Conservation (phyloP, 2,329 filamentous ascomycete species). For the Calonectria crousiana region DNA sequence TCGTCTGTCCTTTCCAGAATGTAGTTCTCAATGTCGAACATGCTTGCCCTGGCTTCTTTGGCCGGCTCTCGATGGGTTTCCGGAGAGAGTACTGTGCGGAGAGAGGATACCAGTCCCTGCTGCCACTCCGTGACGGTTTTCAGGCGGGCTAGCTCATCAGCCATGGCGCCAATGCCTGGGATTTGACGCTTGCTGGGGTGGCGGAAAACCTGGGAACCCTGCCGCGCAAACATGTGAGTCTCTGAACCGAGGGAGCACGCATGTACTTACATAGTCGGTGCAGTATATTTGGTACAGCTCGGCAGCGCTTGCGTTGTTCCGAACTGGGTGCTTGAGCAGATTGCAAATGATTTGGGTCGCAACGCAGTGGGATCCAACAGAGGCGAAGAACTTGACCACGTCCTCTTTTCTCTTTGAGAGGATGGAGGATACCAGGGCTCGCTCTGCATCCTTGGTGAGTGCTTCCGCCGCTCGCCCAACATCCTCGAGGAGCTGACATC, state of each 20-base stretch:
- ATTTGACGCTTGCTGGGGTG: conserved; percentile 5
- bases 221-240: no score
- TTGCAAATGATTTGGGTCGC: conserved; percentile 9
- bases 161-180: conserved; percentile 1
- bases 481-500: background rate
- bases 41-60: background rate
- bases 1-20: background rate
- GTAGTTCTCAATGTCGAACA: background rate
- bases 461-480: background rate
- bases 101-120: background rate
- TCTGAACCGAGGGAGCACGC: no score
- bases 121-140: background rate
- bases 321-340: background rate
- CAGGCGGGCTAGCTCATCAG: background rate
- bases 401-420: background rate
- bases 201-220: background rate
- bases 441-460: conserved; percentile 1
- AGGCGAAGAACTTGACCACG: conserved; percentile 6
- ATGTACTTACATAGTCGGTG: background rate
- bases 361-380: background rate
- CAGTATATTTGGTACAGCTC: conserved; percentile 6
- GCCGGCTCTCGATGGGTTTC: background rate
- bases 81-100: background rate
- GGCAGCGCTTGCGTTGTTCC: background rate
- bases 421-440: background rate